A percentile compares a stretch with the other conserved stretches of the same genome.
Evolutionary conservation across 2,329 filamentous ascomycete genomes (phyloP).

Genomic region (Ophiosphaerella narmari): DNA sequence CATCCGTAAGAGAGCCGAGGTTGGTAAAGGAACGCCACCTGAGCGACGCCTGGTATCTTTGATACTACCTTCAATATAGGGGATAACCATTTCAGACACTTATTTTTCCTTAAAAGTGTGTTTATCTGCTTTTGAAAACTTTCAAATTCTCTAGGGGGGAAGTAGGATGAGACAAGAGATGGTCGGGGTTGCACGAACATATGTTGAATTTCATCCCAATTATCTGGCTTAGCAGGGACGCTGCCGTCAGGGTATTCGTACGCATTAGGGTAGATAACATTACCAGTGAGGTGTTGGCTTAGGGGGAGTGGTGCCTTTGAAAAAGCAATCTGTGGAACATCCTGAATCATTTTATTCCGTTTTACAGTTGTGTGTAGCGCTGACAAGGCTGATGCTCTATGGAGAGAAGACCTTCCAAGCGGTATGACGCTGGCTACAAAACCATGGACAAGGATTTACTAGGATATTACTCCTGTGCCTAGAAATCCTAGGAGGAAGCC

Average conservation of each 20-base stretch:
- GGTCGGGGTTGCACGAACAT: conserved; percentile 32
- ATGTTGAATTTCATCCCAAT: conserved; percentile 37
- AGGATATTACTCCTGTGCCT: too few species aligned
- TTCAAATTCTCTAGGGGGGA: conserved; percentile 16
- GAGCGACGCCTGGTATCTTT: conserved; percentile 23
- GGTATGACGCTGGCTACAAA: too few species aligned
- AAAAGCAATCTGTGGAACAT: too few species aligned
- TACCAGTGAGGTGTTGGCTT: too few species aligned
- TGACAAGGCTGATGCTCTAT: too few species aligned
- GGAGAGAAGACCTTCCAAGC: too few species aligned
- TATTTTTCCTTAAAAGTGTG: conserved; percentile 44
- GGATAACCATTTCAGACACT: conserved; percentile 40
- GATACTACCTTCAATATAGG: conserved; percentile 31
- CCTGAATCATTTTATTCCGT: too few species aligned
- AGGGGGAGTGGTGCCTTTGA: too few species aligned
- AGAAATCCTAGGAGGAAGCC: too few species aligned
- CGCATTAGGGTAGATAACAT: too few species aligned
- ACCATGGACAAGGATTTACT: too few species aligned
- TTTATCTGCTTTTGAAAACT: conserved; percentile 35
- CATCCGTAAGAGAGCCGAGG: conserved; percentile 17
- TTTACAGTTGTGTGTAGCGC: too few species aligned
- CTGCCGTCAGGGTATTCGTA: conserved; percentile 16
- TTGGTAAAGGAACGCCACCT: conserved; percentile 29
- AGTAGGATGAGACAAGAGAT: conserved; percentile 46
- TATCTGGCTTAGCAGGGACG: conserved; percentile 31